These are phyloP conservation scores for Aspergillus quadrilineatus DNA, from an alignment of 2,329 filamentous ascomycete species.

Conservation along the genomic window DNA sequence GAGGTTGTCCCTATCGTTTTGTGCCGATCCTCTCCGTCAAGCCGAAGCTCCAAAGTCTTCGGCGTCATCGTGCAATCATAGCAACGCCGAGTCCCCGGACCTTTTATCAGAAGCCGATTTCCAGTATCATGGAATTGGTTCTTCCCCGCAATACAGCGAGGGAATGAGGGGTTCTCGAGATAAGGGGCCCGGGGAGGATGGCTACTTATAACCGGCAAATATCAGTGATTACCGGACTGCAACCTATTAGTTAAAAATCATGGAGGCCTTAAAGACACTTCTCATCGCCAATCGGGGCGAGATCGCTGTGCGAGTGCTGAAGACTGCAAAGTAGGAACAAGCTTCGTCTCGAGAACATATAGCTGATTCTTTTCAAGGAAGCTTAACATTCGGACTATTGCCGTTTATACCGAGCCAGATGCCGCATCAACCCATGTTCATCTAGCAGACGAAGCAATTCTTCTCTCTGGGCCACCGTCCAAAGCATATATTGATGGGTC, in stretches of 20 bases:
- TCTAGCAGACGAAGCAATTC: conserved; percentile 54
- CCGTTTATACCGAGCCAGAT: conserved; percentile 60
- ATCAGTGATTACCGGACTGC: neutral
- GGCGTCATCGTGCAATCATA: conserved; percentile 11
- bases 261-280: conserved; percentile 50
- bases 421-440: conserved; percentile 55
- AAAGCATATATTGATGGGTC: conserved; percentile 52
- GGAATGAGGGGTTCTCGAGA: neutral
- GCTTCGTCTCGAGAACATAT: neutral
- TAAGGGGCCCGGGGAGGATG: neutral
- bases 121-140: neutral
- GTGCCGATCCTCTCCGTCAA: conserved; percentile 2
- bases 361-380: conserved; percentile 22
- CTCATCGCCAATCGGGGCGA: conserved; percentile 62
- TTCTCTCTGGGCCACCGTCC: conserved; percentile 50
- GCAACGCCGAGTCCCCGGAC: neutral
- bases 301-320: conserved; percentile 56
- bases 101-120: neutral
- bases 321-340: conserved; percentile 45
- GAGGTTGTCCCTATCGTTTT: neutral
- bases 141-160: neutral
- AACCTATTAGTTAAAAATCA: conserved; percentile 7
- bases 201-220: neutral
- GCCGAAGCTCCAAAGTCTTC: conserved; percentile 2
- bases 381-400: conserved; percentile 53